phyloP scores from a whole-genome alignment of 2,329 filamentous ascomycete genomes.

The Fusarium haematococcum region DNA sequence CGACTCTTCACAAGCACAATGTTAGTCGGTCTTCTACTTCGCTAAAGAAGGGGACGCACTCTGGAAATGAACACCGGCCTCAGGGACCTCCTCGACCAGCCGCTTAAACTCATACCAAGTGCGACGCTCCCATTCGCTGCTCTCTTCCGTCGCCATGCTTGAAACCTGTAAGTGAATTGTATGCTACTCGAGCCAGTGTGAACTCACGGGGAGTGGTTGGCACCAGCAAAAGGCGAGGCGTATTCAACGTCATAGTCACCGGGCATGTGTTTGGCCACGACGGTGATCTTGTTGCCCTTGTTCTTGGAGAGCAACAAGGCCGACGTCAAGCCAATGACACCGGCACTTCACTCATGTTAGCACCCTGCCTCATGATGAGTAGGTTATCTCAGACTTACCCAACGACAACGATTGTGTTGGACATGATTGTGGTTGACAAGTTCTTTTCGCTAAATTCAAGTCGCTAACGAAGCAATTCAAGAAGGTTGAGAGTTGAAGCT shows the following conservation, averaged over 20 bases:
- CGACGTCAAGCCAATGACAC: constrained; percentile 64
- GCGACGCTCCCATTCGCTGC: constrained; percentile 69
- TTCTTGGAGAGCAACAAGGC: constrained; percentile 61
- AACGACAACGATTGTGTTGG: constrained; percentile 49
- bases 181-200: fast-evolving
- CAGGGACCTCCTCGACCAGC: constrained; percentile 73
- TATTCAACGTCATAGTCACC: constrained; percentile 95
- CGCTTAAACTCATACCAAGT: constrained; percentile 74
- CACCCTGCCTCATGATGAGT: neutral
- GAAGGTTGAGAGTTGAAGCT: neutral
- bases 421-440: constrained; percentile 38
- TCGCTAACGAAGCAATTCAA: neutral
- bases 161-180: neutral
- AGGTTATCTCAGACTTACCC: constrained; percentile 43
- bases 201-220: constrained; percentile 79
- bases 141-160: constrained; percentile 58
- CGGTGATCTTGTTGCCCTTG: constrained; percentile 66
- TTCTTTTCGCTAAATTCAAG: neutral
- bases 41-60: constrained; percentile 52
- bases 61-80: constrained; percentile 86
- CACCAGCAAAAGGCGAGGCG: constrained; percentile 88
- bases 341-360: constrained; percentile 51
- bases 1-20: constrained; percentile 52
- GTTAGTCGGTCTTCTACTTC: constrained; percentile 9
- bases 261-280: constrained; percentile 90